Percentiles rank a stretch among this genome's conserved stretches.
phyloP scores from a whole-genome alignment of 192 early-diverging fungal species.

The Entomortierella parvispora region DNA sequence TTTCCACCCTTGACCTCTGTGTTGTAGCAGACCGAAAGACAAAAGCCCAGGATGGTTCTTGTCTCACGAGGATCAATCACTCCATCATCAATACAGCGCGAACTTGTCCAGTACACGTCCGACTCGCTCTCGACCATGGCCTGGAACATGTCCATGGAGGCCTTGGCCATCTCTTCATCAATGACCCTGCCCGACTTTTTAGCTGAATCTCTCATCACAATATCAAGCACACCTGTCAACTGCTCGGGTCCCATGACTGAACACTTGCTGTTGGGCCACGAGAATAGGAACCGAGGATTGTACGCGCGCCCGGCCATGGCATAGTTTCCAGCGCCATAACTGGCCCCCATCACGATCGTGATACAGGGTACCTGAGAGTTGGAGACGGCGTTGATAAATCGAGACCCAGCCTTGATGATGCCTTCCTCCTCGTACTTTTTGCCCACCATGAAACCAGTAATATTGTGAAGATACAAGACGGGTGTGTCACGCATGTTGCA shows the following conservation, averaged over 20 bases:
- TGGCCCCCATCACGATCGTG: conserved; percentile 71
- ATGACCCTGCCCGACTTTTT: conserved; percentile 55
- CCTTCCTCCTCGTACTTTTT: conserved; percentile 72
- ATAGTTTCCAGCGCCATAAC: conserved; percentile 76
- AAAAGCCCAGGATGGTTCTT: conserved; percentile 66
- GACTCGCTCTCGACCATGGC: conserved; percentile 67
- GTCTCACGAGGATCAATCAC: conserved; percentile 73
- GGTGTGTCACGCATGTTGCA: conserved; percentile 70
- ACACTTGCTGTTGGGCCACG: conserved; percentile 72
- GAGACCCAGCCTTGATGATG: conserved; percentile 73
- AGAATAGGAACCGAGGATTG: conserved; percentile 71
- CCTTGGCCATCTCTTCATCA: conserved; percentile 61
- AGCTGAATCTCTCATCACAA: conserved; percentile 69
- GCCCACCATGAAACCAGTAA: conserved; percentile 79
- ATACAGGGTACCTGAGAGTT: conserved; percentile 69
- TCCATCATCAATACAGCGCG: conserved; percentile 68
- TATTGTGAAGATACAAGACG: conserved; percentile 70
- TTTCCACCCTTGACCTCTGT: conserved; percentile 66
- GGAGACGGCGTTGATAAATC: conserved; percentile 74
- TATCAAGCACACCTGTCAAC: conserved; percentile 71
- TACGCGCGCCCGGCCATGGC: conserved; percentile 76
- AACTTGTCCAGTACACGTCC: conserved; percentile 69
- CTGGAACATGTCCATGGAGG: conserved; percentile 58
- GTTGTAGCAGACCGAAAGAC: conserved; percentile 66
- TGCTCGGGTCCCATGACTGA: conserved; percentile 78